Evolutionary conservation across 2,329 filamentous ascomycete species (phyloP).

Genomic region (Graphilbum sp.): DNA sequence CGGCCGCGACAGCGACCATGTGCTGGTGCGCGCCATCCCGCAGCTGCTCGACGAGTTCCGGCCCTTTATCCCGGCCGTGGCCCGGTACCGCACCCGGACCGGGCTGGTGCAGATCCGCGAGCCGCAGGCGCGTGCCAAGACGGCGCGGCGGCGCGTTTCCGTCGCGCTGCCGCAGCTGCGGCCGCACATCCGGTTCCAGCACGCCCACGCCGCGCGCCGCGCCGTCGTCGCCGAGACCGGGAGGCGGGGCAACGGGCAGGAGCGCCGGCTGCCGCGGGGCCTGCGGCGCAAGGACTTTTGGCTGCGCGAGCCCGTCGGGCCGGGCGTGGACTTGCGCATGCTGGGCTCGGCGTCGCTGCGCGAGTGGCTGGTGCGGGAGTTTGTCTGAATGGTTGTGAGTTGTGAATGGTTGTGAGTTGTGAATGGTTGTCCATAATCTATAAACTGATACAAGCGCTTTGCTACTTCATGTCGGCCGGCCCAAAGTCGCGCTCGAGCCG

Average conservation of each 20-base stretch:
- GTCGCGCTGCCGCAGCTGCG: conserved; percentile 4
- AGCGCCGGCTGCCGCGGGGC: background rate
- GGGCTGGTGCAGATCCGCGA: conserved; percentile 23
- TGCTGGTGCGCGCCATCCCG: conserved; percentile 17
- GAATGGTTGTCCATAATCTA: too few relatives aligned
- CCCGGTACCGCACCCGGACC: conserved; percentile 19
- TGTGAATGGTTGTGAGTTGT: background rate
- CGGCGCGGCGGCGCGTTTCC: background rate
- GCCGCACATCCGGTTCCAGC: conserved; percentile 1
- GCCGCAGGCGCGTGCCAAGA: conserved; percentile 1
- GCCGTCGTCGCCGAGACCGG: too few relatives aligned
- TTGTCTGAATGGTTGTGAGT: conserved; percentile 1
- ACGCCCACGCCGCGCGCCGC: too few relatives aligned
- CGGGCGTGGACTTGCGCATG: background rate
- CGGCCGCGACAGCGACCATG: too few relatives aligned
- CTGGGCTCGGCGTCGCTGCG: conserved; percentile 1
- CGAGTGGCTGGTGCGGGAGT: conserved; percentile 6
- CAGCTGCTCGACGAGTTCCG: conserved; percentile 28
- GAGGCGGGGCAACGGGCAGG: background rate
- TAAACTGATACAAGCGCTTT: too few relatives aligned
- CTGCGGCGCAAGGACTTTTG: background rate
- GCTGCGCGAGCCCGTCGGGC: background rate
- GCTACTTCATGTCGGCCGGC: conserved; percentile 1
- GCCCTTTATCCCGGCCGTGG: conserved; percentile 23
- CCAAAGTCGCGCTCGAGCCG: conserved; percentile 28